phyloP scores from a whole-genome alignment of 129 eudicot species.

The Rutidosis leptorrhynchoides region DNA sequence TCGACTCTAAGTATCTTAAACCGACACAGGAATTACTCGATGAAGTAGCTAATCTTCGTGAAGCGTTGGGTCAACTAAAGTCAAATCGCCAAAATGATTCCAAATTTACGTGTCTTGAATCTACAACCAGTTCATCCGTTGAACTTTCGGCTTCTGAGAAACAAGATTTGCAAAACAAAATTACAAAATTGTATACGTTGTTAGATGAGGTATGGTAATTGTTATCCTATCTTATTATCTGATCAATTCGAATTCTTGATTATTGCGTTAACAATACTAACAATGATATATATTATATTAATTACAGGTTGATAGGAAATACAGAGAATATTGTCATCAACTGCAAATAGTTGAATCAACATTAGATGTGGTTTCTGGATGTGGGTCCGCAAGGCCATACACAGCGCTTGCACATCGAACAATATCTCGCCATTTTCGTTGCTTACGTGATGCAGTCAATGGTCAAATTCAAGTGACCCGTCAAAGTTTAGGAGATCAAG shows the following conservation, averaged over 20 bases:
- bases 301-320: constrained; percentile 73
- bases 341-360: constrained; percentile 69
- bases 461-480: constrained; percentile 56
- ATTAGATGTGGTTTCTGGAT: constrained; percentile 68
- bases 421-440: constrained; percentile 82
- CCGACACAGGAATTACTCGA: constrained; percentile 70
- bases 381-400: constrained; percentile 80
- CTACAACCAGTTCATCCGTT: constrained; percentile 35
- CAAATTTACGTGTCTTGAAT: constrained; percentile 36
- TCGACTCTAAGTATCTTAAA: constrained; percentile 70
- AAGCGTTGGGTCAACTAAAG: constrained; percentile 47
- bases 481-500: constrained; percentile 73
- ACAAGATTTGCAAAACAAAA: constrained; percentile 67
- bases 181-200: constrained; percentile 61
- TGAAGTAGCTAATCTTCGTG: constrained; percentile 71
- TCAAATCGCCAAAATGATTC: constrained; percentile 32
- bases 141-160: constrained; percentile 71
- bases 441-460: constrained; percentile 68
- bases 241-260: background rate
- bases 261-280: background rate
- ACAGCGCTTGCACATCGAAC: constrained; percentile 75
- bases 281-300: background rate
- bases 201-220: constrained; percentile 94
- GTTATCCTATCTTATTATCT: background rate
- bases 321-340: constrained; percentile 69